Percentiles rank a stretch among this genome's conserved stretches.
Conservation (phyloP, 495 filamentous ascomycete species). For the Apodospora peruviana region DNA sequence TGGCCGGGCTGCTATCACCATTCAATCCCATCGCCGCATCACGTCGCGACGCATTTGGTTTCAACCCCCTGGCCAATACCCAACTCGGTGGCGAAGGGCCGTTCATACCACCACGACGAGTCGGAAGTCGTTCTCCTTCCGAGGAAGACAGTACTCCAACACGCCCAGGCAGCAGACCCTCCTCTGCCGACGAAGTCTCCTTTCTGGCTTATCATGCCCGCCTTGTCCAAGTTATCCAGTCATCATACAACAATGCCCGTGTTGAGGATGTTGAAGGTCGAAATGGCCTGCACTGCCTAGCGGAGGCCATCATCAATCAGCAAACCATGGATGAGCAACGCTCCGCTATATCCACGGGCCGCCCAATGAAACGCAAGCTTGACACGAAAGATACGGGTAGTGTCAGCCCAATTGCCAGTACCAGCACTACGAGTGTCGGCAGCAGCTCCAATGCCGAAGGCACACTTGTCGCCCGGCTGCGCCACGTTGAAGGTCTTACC, state of each 20-base stretch:
- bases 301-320: conserved; percentile 34
- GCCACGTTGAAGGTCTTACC: conserved; percentile 26
- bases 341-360: conserved; percentile 1
- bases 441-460: conserved; percentile 4
- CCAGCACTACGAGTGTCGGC: neutral
- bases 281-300: conserved; percentile 46
- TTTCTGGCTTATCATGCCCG: conserved; percentile 23
- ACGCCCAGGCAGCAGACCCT: neutral
- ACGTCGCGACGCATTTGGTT: conserved; percentile 35
- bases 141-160: neutral
- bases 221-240: conserved; percentile 31
- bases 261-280: conserved; percentile 37
- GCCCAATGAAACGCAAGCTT: conserved; percentile 14
- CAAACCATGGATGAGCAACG: conserved; percentile 20
- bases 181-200: conserved; percentile 8
- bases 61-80: conserved; percentile 8
- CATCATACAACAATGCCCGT: conserved; percentile 21
- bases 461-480: conserved; percentile 18
- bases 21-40: conserved; percentile 7
- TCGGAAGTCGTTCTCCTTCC: conserved; percentile 1
- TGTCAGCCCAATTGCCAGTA: neutral
- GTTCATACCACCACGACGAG: conserved; percentile 12
- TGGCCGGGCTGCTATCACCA: conserved; percentile 7
- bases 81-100: neutral
- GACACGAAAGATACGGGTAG: neutral